Conservation (phyloP, 1,284 basidiomycete genomes). For the Neotropicomus parvogracilis region DNA sequence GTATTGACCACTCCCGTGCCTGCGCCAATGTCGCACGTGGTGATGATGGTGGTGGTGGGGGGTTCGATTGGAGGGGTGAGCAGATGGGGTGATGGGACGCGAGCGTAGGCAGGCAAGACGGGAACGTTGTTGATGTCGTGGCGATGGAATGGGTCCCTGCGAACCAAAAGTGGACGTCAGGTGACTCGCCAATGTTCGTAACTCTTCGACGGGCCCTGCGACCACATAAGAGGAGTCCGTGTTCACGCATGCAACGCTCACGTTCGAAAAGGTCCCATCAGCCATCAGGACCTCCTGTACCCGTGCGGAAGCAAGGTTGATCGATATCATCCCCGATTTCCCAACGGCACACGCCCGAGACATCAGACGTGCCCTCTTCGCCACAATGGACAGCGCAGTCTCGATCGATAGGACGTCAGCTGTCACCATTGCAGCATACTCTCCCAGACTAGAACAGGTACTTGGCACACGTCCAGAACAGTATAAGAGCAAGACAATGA, state of each 20-base stretch:
- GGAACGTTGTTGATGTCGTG: no score
- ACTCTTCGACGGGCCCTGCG: slow-evolving; percentile 45
- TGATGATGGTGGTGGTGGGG: no score
- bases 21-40: no score
- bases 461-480: background rate
- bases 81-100: slow-evolving; percentile 53
- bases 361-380: slow-evolving; percentile 56
- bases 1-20: no score
- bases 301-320: slow-evolving; percentile 39
- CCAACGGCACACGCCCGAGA: slow-evolving; percentile 41
- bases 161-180: slow-evolving; percentile 38
- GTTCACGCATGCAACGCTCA: slow-evolving; percentile 62
- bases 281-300: slow-evolving; percentile 38
- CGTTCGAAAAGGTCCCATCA: slow-evolving; percentile 32
- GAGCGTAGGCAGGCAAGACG: no score
- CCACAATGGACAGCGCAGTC: slow-evolving; percentile 57
- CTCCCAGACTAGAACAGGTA: slow-evolving; percentile 51
- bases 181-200: slow-evolving; percentile 42
- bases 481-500: background rate
- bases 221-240: slow-evolving; percentile 54
- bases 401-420: slow-evolving; percentile 54
- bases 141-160: no score
- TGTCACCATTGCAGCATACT: slow-evolving; percentile 63
- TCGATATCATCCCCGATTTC: slow-evolving; percentile 57
- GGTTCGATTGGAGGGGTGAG: no score